Base-by-base conservation (phyloP, 805 yeast genomes). In the Zygosaccharomyces lentus region DNA sequence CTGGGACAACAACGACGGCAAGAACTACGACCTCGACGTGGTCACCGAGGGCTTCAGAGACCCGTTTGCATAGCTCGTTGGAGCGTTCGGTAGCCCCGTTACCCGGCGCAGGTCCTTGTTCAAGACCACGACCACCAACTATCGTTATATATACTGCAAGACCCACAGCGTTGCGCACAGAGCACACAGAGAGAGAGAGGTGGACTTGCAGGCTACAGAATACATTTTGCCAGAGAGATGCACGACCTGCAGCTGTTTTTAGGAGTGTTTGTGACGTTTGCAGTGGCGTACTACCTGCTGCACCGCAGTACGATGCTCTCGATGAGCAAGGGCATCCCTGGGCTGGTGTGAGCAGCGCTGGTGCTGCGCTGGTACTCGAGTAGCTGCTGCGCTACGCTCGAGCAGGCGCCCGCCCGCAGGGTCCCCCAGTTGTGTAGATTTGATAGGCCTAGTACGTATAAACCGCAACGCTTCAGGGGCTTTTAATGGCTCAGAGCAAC, bases 1-100 rank as follows among this genome's bases (percentile, higher is more conserved):
- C 44, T 63, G 67, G 67, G 66, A 62, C 36, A 63, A 60, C 47
- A 63, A 63, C 44, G 48, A 52, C 27, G 56, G 55, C 17, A 42
- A 50, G 29, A 63, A 63, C 46, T 63, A 61, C 48, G 50, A 49
- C 37, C 51, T 60, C 30, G 53, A 52, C 24, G 42, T 59, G 6
- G 48, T 52, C 10, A 46, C 51, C 32, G 54, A 49, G 37, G 62
- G 63, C 12, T 59, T 59, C 32, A 54, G 52, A 29, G 55, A 58
- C 42, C 62, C 62, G 24, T 59, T 61, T 37, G 50, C 55, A 34
- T 24, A 34, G 38, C 9, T 29, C 31, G 31, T n/a, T 24, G 26
- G 27, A 16, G 9, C 24, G 9, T 23, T 16, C 10, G 12, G 16
- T 29, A 23, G 26, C 35, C 13, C 35, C 13, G 41, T 42, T 36